phyloP scores from a whole-genome alignment of 257 asterid species.

The Handroanthus guayacan region DNA sequence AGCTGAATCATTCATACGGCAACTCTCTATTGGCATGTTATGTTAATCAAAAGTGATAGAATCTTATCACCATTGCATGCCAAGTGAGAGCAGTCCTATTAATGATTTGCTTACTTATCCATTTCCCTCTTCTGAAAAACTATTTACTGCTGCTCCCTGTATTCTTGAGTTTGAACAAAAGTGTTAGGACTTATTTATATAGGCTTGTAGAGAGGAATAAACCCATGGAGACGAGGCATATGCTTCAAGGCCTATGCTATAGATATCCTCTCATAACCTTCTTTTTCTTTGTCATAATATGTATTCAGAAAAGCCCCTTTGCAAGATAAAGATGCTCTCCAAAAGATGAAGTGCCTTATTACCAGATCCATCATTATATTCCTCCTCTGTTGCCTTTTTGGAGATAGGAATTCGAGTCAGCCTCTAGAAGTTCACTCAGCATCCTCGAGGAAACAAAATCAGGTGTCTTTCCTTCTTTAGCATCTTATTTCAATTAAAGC shows the following conservation, averaged over 20 bases:
- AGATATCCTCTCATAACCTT: constrained; percentile 24
- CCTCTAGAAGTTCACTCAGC: background rate
- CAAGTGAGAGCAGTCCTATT: constrained; percentile 58
- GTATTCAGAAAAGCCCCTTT: constrained; percentile 6
- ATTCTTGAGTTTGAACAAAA: background rate
- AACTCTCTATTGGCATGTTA: constrained; percentile 76
- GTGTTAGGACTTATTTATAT: background rate
- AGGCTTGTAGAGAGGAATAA: constrained; percentile 39
- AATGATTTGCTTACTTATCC: constrained; percentile 48
- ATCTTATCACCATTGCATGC: constrained; percentile 39
- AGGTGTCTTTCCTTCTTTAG: background rate
- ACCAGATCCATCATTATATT: constrained; percentile 26
- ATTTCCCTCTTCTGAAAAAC: background rate
- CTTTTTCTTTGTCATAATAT: constrained; percentile 18
- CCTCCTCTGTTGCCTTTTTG: constrained; percentile 15
- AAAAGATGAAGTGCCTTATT: background rate
- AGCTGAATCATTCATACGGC: constrained; percentile 57
- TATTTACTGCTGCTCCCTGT: background rate
- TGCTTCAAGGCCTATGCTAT: constrained; percentile 36
- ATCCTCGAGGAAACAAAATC: background rate
- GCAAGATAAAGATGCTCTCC: constrained; percentile 36
- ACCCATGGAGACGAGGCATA: constrained; percentile 47
- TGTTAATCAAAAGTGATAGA: background rate
- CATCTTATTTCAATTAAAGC: background rate
- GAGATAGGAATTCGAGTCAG: background rate